These are phyloP conservation scores for Kurtzmaniella cleridarum DNA, from an alignment of 805 yeast species.

Conservation along the genomic window DNA sequence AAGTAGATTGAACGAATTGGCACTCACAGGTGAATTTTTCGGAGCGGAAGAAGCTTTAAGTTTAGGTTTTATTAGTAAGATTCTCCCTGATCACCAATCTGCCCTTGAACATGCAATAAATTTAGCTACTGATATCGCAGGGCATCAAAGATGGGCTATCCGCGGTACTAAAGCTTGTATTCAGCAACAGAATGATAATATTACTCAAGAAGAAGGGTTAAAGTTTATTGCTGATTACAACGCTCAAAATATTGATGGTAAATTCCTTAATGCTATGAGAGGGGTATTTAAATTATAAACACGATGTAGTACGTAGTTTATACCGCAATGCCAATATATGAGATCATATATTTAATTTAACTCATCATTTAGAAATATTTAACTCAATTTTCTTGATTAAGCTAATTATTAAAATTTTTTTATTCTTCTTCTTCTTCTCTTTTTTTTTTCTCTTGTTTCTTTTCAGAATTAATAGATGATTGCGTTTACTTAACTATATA, in stretches of 20 bases:
- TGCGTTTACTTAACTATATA: too few relatives aligned
- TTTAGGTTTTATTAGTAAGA: slow-evolving; percentile 50
- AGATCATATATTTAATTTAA: too few relatives aligned
- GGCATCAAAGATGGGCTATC: slow-evolving; percentile 53
- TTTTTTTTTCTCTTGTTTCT: too few relatives aligned
- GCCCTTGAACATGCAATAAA: slow-evolving; percentile 47
- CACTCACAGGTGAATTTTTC: slow-evolving; percentile 58
- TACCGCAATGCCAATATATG: too few relatives aligned
- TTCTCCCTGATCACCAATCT: slow-evolving; percentile 39
- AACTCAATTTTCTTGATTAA: too few relatives aligned
- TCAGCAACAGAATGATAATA: slow-evolving; percentile 36
- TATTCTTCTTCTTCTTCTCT: too few relatives aligned
- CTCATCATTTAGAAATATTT: too few relatives aligned
- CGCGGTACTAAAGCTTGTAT: slow-evolving; percentile 57
- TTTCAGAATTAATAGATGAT: too few relatives aligned
- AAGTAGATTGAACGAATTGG: slow-evolving; percentile 54
- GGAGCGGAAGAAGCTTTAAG: slow-evolving; percentile 48
- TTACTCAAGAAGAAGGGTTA: slow-evolving; percentile 42
- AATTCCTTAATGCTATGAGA: slow-evolving; percentile 1
- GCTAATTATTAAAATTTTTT: too few relatives aligned
- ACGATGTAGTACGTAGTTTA: too few relatives aligned
- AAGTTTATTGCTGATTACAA: slow-evolving; percentile 51
- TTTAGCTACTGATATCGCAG: slow-evolving; percentile 44
- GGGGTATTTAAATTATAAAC: not conserved
- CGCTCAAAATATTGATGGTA: slow-evolving; percentile 23